Base-by-base conservation (phyloP, 192 early-diverging fungal species). In the Coemansia sp. region DNA sequence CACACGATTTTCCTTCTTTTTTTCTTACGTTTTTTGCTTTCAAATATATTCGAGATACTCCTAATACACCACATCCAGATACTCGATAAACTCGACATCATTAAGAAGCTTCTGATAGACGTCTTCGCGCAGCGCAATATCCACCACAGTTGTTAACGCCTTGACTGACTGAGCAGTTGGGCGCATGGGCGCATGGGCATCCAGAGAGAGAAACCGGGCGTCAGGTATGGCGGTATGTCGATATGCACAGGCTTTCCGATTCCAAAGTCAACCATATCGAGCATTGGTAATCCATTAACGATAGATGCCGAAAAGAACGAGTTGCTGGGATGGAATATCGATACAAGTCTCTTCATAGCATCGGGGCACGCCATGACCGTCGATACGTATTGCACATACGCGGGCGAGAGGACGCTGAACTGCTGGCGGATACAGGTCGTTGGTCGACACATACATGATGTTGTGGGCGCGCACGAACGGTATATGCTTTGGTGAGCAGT, bases 181-280 rank as follows among this genome's bases (percentile, higher is more conserved):
- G 3, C 36, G 62, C 0, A n/a, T n/a, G n/a, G n/a, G n/a, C n/a
- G n/a, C n/a, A 66, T 45, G 0, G 78, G 73, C 69, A 80, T 63
- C 73, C 73, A 80, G 19, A 80, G 74, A 1, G 78, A 80, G 13
- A 74, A 80, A n/a, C 78, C 78, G 0, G 78, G 78, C 1, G 62
- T 51, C 19, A 80, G 62, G 36, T 80, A 80, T 1, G 65, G 54
- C 1, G 78, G 78, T 3, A 80, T 65, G 7, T 80, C 78, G 4
- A 80, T 66, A 36, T 80, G 78, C 24, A 37, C 45, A 0, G 78
- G 73, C 11, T 42, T 40, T 1, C 72, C 73, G 36, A 65, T 62
- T 9, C 78, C 78, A 72, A 80, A 80, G 19, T 75, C 57, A 31
- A 37, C 14, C 31, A 61, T 60, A 9, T 72, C 57, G 36, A 60